Conservation (phyloP, 805 yeast species). For the Myxozyma geophila region DNA sequence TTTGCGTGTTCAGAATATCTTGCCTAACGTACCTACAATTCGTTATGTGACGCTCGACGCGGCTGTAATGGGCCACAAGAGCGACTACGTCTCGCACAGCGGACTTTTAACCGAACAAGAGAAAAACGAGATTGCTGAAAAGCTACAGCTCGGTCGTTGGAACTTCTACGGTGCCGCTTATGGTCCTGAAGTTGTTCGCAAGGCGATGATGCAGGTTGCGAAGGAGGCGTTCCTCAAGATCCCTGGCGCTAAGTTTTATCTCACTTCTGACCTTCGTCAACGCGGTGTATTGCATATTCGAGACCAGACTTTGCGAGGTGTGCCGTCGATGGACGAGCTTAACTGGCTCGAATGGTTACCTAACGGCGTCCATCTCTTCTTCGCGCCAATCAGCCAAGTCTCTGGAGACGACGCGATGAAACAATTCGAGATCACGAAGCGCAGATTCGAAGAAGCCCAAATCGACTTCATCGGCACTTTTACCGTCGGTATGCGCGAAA, state of each 20-base stretch:
- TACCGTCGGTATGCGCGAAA: slow-evolving; percentile 22
- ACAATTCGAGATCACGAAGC: slow-evolving; percentile 12
- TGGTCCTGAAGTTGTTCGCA: slow-evolving; percentile 10
- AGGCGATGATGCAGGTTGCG: slow-evolving; percentile 8
- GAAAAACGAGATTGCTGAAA: not conserved
- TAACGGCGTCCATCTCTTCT: slow-evolving; percentile 17
- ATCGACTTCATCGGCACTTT: slow-evolving; percentile 20
- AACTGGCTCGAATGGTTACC: slow-evolving; percentile 18
- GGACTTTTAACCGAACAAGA: slow-evolving; percentile 12
- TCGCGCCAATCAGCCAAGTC: slow-evolving; percentile 16
- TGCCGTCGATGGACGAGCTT: slow-evolving; percentile 18
- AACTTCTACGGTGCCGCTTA: slow-evolving; percentile 21
- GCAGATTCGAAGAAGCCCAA: slow-evolving; percentile 10
- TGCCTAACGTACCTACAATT: slow-evolving; percentile 19
- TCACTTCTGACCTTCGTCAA: slow-evolving; percentile 1
- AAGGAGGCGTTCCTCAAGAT: slow-evolving; percentile 18
- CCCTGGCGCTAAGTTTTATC: slow-evolving; percentile 14
- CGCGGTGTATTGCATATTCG: slow-evolving; percentile 14
- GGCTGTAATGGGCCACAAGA: slow-evolving; percentile 4
- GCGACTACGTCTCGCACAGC: slow-evolving; percentile 7
- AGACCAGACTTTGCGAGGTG: slow-evolving; percentile 2
- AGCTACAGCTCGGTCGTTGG: slow-evolving; percentile 19
- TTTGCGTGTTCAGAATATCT: slow-evolving; percentile 10
- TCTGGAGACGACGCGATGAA: slow-evolving; percentile 22
- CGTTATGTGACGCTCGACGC: slow-evolving; percentile 16